A percentile compares a stretch with the other conserved stretches of the same genome.
These are phyloP conservation scores for Dipteronia dyeriana DNA, from an alignment of 345 rosid species.

Conservation along the genomic window DNA sequence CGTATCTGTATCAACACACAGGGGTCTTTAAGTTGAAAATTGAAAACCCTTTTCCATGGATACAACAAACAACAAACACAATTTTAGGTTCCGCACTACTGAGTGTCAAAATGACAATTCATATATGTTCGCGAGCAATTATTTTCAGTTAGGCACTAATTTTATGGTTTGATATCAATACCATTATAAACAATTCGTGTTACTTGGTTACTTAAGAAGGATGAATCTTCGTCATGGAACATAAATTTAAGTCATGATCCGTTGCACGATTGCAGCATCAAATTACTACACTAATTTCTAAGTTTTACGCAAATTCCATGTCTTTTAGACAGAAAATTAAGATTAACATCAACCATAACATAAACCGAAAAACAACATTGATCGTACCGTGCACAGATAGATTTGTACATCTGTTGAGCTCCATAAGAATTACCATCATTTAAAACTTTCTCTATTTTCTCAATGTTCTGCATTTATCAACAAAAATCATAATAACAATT, in stretches of 20 bases:
- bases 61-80: not conserved
- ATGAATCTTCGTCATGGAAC: too few relatives aligned
- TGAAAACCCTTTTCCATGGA: not conserved
- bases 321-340: not conserved
- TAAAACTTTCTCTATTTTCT: conserved; percentile 70
- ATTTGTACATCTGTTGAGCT: conserved; percentile 97
- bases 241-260: not conserved
- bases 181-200: not conserved
- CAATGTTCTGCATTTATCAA: conserved; percentile 59
- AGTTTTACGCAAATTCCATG: not conserved
- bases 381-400: conserved; percentile 74
- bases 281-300: not conserved
- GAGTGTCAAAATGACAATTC: not conserved
- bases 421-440: conserved; percentile 87
- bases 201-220: not conserved
- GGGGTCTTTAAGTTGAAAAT: not conserved
- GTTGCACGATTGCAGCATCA: not conserved
- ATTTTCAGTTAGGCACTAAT: not conserved
- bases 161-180: not conserved
- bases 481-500: not conserved
- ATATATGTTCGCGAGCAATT: not conserved
- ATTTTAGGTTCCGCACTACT: not conserved
- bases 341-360: not conserved
- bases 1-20: conserved; percentile 50
- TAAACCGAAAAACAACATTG: not conserved